Percentiles rank a stretch among this genome's conserved stretches.
phyloP scores from a whole-genome alignment of 208 protist genomes.

The Leptomonas pyrrhocoris region DNA sequence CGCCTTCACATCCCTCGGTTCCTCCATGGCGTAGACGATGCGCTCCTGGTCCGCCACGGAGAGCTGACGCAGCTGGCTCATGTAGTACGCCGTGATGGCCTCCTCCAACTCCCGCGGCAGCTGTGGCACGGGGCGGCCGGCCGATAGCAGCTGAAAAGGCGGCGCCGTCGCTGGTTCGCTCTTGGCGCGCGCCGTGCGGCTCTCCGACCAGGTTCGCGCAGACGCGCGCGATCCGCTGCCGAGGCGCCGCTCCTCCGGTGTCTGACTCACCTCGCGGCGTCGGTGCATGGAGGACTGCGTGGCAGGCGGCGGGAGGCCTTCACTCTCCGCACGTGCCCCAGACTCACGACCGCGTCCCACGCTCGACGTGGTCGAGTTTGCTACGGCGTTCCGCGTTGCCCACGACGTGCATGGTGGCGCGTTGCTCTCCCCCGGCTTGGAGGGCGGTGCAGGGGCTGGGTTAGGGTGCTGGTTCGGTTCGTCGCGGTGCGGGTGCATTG shows the following conservation, averaged over 20 bases:
- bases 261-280: conserved; percentile 12
- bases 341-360: conserved; percentile 11
- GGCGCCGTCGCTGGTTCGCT: neutral
- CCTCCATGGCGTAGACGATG: conserved; percentile 40
- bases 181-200: neutral
- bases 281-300: conserved; percentile 8
- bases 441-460: conserved; percentile 2
- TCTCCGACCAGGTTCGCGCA: neutral
- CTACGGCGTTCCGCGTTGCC: conserved; percentile 1
- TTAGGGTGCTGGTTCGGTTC: neutral
- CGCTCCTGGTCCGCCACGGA: conserved; percentile 47
- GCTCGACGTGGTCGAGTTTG: conserved; percentile 10
- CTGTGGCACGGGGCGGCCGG: conserved; percentile 31
- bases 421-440: neutral
- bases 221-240: neutral
- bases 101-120: conserved; percentile 46
- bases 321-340: neutral
- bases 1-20: conserved; percentile 30
- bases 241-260: conserved; percentile 6
- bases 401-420: neutral
- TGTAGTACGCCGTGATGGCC: conserved; percentile 45
- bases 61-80: conserved; percentile 41
- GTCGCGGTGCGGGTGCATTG: conserved; percentile 5
- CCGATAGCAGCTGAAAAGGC: conserved; percentile 36
- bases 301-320: neutral